Evolutionary conservation across 495 filamentous ascomycete genomes (phyloP), one percentile per base, ranked within the genome.

Genomic region (Cenococcum geophilum): DNA sequence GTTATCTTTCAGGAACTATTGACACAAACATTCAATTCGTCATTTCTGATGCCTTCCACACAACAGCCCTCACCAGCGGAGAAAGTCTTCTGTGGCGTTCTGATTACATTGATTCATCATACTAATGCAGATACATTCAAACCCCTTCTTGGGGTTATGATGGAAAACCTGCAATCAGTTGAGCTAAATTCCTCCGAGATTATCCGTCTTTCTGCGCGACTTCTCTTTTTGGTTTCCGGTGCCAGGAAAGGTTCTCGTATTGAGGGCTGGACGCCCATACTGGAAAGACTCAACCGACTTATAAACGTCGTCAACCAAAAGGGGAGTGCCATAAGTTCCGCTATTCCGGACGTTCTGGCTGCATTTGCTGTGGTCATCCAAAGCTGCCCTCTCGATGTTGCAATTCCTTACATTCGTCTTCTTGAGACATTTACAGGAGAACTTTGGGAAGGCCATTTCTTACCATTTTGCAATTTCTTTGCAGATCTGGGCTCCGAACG

Each of bases 31-130:
- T 64, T 64, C 14, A 27, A 49, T 27, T 49, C 62, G 16, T 32
- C 6, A 6, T 57, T 34, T 53, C 49, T 25, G 21, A 34, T 53
- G 49, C 32, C 21, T 32, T 21, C 20, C 5, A 22, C 21, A 37
- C 18, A 37, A 40, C 23, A 56, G 22, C 55, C 12, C 6, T 55
- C 59, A 10, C n/a, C 66, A 18, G 55, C 66, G 9, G 61, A 71
- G n/a, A 80, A 88, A 21, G 79, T 96, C 50, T 76, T 87, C 35
- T 79, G 77, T 58, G 93, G 92, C 10, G 81, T 90, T 34, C 73
- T 97, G 23, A 83, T 87, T 34, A 89, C 86, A 67, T 72, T 90
- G 37, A 82, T 96, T 53, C 95, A 97, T 71, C 86, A 92, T 70
- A 86, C 89, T 1, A 86, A 82, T 45, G 66, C 82, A 5, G 85